phyloP scores from a whole-genome alignment of 2,329 filamentous ascomycete species.

The Claviceps lovelessii region DNA sequence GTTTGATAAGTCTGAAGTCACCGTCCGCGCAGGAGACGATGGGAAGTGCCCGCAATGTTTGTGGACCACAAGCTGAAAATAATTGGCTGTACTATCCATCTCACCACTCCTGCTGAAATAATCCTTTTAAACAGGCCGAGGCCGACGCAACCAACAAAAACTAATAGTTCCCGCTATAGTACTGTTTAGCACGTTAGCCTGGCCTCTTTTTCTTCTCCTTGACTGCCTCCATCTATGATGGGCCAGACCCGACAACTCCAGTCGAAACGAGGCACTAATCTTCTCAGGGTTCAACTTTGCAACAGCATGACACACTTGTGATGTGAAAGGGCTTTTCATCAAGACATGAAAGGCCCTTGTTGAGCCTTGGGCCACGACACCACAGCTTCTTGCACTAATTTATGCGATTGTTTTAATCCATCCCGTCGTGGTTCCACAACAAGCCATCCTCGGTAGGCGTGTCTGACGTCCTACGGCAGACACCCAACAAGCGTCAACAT shows the following conservation, averaged over 20 bases:
- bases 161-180: background rate
- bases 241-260: background rate
- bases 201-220: background rate
- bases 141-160: background rate
- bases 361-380: background rate
- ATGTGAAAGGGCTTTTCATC: background rate
- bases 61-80: background rate
- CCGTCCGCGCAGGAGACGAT: background rate
- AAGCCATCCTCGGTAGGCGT: background rate
- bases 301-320: conserved; percentile 1
- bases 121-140: background rate
- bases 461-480: background rate
- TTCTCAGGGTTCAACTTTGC: background rate
- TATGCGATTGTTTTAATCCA: background rate
- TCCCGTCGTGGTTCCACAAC: conserved; percentile 2
- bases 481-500: background rate
- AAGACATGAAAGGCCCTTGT: background rate
- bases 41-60: background rate
- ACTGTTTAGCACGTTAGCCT: background rate
- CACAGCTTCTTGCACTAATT: background rate
- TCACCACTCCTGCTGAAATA: conserved; percentile 1
- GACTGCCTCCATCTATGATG: background rate
- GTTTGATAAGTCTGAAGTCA: background rate
- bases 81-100: background rate
- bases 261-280: background rate